Percentiles rank a stretch among this genome's conserved stretches.
Evolutionary conservation across 169 alveolate species (phyloP).

Genomic region (Eimeria necatrix): DNA sequence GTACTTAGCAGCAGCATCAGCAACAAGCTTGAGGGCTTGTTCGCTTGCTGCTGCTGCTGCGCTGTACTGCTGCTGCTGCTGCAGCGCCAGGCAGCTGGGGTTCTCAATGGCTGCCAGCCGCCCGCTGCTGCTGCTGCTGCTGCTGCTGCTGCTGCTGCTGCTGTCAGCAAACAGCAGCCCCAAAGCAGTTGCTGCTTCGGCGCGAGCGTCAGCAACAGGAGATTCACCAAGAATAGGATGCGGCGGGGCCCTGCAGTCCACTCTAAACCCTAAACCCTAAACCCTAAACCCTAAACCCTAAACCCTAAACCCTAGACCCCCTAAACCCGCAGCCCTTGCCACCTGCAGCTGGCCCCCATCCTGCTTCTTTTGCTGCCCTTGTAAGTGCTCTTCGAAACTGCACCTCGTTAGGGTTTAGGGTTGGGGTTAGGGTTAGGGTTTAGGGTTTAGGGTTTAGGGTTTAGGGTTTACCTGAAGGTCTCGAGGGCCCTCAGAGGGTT

Average conservation of each 20-base stretch:
- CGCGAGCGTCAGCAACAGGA: background rate
- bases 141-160: conserved; percentile 5
- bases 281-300: background rate
- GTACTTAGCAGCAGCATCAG: background rate
- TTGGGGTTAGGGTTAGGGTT: too few relatives aligned
- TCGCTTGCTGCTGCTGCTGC: background rate
- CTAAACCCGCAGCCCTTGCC: background rate
- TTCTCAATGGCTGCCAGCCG: background rate
- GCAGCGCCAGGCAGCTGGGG: conserved; percentile 23
- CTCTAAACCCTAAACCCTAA: background rate
- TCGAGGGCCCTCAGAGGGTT: background rate
- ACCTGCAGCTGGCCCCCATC: background rate
- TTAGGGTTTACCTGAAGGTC: conserved; percentile 6
- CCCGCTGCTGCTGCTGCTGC: background rate
- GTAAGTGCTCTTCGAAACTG: too few relatives aligned
- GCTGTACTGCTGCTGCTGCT: background rate
- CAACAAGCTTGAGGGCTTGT: background rate
- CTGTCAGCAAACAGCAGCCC: background rate
- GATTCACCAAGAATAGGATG: background rate
- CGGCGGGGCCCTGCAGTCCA: background rate
- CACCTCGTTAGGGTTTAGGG: too few relatives aligned
- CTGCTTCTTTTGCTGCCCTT: background rate
- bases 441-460: background rate
- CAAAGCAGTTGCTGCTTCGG: background rate
- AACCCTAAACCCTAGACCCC: background rate